Base-by-base conservation (phyloP, 805 yeast genomes). In the Maudiozyma saulgeensis region DNA sequence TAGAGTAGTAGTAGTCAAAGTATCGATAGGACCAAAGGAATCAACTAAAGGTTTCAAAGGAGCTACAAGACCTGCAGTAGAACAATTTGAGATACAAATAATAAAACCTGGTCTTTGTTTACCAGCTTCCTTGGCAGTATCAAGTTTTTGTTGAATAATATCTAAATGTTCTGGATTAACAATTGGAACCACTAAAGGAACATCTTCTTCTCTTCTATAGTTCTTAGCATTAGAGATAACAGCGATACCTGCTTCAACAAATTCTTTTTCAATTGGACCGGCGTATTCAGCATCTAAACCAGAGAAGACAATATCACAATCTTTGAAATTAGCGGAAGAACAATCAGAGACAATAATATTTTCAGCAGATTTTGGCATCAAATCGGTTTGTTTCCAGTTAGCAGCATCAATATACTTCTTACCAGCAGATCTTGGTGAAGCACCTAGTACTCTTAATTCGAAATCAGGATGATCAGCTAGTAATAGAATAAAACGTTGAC, bases 21-120 rank as follows among this genome's bases (percentile, higher is more conserved):
- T 76, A 51, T 87, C 90, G 52, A 93, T 79, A 43, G 98, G 97
- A 45, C 98, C 99, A 64, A 87, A 91, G 45, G 74, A 69, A 51
- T 89, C 96, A 46, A 84, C 85, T 60, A 93, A 75, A n/a, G 99
- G 98, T 66, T 87, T 88, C 65, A 93, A 75, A 45, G 98, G 98
- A 13, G 96, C 96, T 19, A 93, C 98, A 50, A 93, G 75, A 41
- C 98, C 98, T 4, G 98, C 99, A 37, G 99, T 93, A 44, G 98
- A 90, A 73, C 99, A 93, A 76, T 93, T 93, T 51, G 98, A 90
- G 64, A 91, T 93, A 72, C 99, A 93, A 43, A 91, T 82, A 56
- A 88, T 84, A 69, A 79, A 87, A 43, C 99, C 99, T 50, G 82
- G 81, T 63, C 72, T 80, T 61, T 70, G 63, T 54, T 74, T 73